Evolutionary conservation across 2,329 filamentous ascomycete genomes (phyloP).

Genomic region (Phialophora tarda): DNA sequence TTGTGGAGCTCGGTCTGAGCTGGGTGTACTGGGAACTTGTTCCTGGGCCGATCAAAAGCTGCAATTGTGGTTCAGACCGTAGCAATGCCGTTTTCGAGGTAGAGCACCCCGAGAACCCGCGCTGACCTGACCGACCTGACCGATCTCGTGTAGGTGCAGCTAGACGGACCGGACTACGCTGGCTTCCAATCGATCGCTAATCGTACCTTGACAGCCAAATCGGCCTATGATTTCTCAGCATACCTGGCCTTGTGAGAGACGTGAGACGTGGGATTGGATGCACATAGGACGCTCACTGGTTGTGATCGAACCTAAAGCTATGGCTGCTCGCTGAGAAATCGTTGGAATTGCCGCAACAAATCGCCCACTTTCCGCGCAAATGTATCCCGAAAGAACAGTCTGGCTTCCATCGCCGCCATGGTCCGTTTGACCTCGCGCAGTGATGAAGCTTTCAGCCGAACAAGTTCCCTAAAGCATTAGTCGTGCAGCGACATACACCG

Average conservation of each 20-base stretch:
- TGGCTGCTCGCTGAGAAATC: no score
- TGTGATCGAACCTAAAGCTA: no score
- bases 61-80: constrained; percentile 13
- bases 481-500: background rate
- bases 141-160: constrained; percentile 9
- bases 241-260: constrained; percentile 8
- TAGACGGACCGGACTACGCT: constrained; percentile 13
- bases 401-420: no score
- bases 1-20: constrained; percentile 14
- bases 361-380: no score
- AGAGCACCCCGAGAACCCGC: background rate
- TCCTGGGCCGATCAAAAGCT: constrained; percentile 12
- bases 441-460: no score
- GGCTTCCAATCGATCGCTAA: constrained; percentile 16
- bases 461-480: background rate
- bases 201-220: constrained; percentile 14
- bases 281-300: no score
- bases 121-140: background rate
- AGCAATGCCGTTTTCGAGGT: constrained; percentile 18
- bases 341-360: no score
- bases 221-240: constrained; percentile 15
- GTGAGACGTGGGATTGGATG: background rate
- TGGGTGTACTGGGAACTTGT: constrained; percentile 16
- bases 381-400: no score
- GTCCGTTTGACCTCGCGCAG: no score